These are phyloP conservation scores for Murraya paniculata DNA, from an alignment of 345 rosid species.

Conservation along the genomic window DNA sequence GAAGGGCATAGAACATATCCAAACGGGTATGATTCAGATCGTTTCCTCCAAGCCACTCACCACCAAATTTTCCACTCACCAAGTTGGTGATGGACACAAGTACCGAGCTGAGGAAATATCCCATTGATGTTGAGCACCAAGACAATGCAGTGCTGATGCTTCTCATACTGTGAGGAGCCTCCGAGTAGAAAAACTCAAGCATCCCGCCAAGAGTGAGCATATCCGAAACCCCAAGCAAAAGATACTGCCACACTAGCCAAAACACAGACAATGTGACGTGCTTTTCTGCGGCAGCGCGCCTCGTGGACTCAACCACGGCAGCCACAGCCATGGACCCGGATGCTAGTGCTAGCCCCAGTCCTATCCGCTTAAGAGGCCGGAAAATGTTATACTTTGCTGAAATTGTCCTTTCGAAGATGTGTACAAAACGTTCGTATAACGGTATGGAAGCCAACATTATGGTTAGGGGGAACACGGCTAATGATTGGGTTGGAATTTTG, in stretches of 20 bases:
- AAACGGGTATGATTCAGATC: constrained; percentile 38
- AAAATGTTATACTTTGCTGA: constrained; percentile 14
- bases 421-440: constrained; percentile 30
- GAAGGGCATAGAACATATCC: constrained; percentile 47
- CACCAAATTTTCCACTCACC: constrained; percentile 27
- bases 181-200: constrained; percentile 64
- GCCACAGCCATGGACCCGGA: constrained; percentile 54
- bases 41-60: constrained; percentile 46
- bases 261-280: constrained; percentile 36
- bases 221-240: constrained; percentile 50
- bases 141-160: constrained; percentile 51
- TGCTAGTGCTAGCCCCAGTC: constrained; percentile 45
- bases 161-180: constrained; percentile 50
- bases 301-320: constrained; percentile 39
- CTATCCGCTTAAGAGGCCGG: constrained; percentile 44
- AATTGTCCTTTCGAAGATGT: neutral
- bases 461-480: constrained; percentile 39
- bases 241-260: constrained; percentile 53
- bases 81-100: constrained; percentile 38
- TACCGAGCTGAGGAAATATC: constrained; percentile 50
- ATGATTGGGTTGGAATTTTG: constrained; percentile 50
- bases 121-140: constrained; percentile 59
- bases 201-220: constrained; percentile 60
- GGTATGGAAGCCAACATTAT: constrained; percentile 47
- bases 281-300: constrained; percentile 26